A percentile compares a stretch with the other conserved stretches of the same genome.
phyloP scores from a whole-genome alignment of 257 asterid genomes.

The Salvia hispanica region DNA sequence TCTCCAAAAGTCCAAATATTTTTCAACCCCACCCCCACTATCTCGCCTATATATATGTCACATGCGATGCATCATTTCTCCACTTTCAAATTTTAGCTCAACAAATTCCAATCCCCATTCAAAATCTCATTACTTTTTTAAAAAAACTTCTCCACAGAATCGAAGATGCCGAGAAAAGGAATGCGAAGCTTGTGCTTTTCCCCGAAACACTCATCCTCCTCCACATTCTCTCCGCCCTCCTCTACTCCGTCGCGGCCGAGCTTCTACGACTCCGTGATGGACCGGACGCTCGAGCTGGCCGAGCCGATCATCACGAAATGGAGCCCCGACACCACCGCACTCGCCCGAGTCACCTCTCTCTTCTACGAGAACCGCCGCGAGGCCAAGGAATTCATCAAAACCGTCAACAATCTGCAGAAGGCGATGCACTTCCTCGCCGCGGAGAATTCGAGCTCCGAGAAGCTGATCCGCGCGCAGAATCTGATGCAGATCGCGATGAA shows the following conservation, averaged over 20 bases:
- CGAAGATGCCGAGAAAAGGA: slow-evolving; percentile 64
- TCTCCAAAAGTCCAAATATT: slow-evolving; percentile 20
- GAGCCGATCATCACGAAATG: slow-evolving; percentile 68
- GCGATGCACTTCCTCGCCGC: slow-evolving; percentile 62
- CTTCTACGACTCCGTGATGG: slow-evolving; percentile 71
- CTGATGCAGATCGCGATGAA: slow-evolving; percentile 84
- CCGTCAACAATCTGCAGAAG: slow-evolving; percentile 55
- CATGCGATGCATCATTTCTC: neutral
- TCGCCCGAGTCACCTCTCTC: slow-evolving; percentile 70
- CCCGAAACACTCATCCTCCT: slow-evolving; percentile 32
- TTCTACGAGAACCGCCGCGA: slow-evolving; percentile 67
- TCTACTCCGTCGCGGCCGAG: slow-evolving; percentile 50
- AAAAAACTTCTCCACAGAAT: neutral
- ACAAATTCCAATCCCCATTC: neutral
- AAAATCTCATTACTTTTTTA: no score
- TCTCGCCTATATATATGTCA: neutral
- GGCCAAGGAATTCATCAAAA: slow-evolving; percentile 61
- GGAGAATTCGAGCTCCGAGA: slow-evolving; percentile 59
- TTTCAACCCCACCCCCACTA: neutral
- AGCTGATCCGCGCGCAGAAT: slow-evolving; percentile 59
- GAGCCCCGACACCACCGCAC: slow-evolving; percentile 55
- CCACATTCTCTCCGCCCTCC: slow-evolving; percentile 17
- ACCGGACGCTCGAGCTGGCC: slow-evolving; percentile 57
- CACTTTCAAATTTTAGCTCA: slow-evolving; percentile 18
- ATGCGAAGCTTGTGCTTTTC: slow-evolving; percentile 57